phyloP scores from a whole-genome alignment of 73 alveolate genomes.

The Tetrahymena malaccensis region DNA sequence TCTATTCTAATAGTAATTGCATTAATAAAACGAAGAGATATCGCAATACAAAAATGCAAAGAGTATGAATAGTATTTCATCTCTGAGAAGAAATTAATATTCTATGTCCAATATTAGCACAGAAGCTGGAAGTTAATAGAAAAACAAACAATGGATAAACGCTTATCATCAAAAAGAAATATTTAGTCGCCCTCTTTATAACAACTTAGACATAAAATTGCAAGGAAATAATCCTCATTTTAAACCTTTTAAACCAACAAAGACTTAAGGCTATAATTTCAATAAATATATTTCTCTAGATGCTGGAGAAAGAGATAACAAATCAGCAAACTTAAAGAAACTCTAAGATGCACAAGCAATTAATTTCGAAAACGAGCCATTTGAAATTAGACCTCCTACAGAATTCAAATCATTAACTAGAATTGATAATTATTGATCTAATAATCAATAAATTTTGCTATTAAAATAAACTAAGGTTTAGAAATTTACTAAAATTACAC shows the following conservation, averaged over 20 bases:
- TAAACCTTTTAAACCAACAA: background rate
- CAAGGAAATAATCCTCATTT: background rate
- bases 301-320: background rate
- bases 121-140: background rate
- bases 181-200: background rate
- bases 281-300: background rate
- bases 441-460: background rate
- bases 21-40: background rate
- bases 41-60: background rate
- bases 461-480: too few species aligned
- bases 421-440: background rate
- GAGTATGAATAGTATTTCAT: background rate
- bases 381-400: background rate
- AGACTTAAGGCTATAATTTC: background rate
- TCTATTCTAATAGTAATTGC: background rate
- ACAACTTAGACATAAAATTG: background rate
- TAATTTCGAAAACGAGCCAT: background rate
- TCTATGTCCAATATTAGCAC: background rate
- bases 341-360: background rate
- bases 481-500: too few species aligned
- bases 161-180: background rate
- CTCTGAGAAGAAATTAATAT: background rate
- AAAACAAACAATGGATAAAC: background rate
- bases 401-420: background rate
- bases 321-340: background rate